Conservation (phyloP, 1,284 basidiomycete species). For the Flammula alnicola region DNA sequence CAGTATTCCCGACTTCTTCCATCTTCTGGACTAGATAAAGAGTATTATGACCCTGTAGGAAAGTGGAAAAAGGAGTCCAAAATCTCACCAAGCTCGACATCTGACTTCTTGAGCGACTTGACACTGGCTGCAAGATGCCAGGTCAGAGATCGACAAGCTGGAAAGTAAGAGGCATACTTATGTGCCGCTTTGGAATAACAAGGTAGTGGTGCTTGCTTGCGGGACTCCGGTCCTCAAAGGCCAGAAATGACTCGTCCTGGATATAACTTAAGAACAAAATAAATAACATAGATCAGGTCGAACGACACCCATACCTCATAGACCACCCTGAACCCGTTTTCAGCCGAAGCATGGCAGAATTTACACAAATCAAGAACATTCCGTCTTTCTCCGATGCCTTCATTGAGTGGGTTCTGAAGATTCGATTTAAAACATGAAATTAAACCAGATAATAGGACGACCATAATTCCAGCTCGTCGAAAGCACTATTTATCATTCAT, state of each 20-base stretch:
- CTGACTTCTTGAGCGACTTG: slow-evolving; percentile 45
- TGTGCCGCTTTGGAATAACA: slow-evolving; percentile 67
- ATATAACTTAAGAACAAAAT: neutral
- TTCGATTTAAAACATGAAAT: slow-evolving; percentile 18
- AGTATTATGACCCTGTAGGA: slow-evolving; percentile 1
- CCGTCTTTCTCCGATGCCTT: neutral
- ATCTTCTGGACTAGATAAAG: slow-evolving; percentile 57
- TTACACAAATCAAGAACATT: slow-evolving; percentile 19
- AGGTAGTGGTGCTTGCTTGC: slow-evolving; percentile 65
- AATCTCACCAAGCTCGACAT: slow-evolving; percentile 52
- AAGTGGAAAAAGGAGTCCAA: neutral
- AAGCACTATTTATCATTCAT: too few relatives aligned
- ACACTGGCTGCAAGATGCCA: slow-evolving; percentile 47
- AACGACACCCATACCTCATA: slow-evolving; percentile 50
- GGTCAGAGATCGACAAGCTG: neutral
- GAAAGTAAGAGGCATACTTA: slow-evolving; percentile 42
- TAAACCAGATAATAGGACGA: slow-evolving; percentile 6
- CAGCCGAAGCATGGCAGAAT: slow-evolving; percentile 25
- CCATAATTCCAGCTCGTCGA: too few relatives aligned
- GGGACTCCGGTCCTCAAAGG: slow-evolving; percentile 68
- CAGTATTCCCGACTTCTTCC: slow-evolving; percentile 58
- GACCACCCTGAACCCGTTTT: slow-evolving; percentile 54
- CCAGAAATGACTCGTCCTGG: slow-evolving; percentile 63
- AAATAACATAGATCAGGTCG: neutral
- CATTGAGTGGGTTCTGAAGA: slow-evolving; percentile 5